A percentile compares a stretch with the other conserved stretches of the same genome.
Evolutionary conservation across 2,329 filamentous ascomycete genomes (phyloP).

Genomic region (Oidium heveae): DNA sequence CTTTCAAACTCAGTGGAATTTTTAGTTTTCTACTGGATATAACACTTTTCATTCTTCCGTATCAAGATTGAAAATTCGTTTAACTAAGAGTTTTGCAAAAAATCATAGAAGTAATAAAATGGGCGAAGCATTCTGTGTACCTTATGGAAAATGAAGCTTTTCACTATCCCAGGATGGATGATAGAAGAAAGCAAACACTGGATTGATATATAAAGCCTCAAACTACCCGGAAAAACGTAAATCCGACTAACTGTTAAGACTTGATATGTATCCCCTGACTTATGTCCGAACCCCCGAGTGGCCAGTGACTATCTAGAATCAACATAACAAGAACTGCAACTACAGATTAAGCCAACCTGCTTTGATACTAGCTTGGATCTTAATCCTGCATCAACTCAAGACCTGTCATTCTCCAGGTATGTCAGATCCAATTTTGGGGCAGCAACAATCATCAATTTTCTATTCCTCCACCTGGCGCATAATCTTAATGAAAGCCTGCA

Average conservation of each 20-base stretch:
- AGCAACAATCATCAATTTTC: neutral
- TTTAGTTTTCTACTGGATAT: no score
- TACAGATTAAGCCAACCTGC: neutral
- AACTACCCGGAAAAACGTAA: neutral
- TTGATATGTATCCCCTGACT: neutral
- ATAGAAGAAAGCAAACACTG: no score
- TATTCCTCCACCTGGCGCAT: neutral
- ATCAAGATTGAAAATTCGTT: no score
- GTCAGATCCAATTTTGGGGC: neutral
- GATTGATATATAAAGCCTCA: neutral
- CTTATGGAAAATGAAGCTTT: no score
- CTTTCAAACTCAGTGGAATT: no score
- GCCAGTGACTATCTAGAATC: neutral
- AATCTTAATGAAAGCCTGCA: neutral
- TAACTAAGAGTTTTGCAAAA: no score
- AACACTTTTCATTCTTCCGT: no score
- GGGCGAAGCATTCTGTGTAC: no score
- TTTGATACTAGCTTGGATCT: neutral
- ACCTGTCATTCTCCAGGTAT: neutral
- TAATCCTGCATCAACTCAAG: neutral
- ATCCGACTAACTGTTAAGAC: neutral
- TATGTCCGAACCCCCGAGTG: neutral
- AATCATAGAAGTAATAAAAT: no score
- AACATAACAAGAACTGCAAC: neutral
- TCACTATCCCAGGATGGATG: no score